Evolutionary conservation across 2,329 filamentous ascomycete genomes (phyloP).

Genomic region (Epichloe brachyelytri): DNA sequence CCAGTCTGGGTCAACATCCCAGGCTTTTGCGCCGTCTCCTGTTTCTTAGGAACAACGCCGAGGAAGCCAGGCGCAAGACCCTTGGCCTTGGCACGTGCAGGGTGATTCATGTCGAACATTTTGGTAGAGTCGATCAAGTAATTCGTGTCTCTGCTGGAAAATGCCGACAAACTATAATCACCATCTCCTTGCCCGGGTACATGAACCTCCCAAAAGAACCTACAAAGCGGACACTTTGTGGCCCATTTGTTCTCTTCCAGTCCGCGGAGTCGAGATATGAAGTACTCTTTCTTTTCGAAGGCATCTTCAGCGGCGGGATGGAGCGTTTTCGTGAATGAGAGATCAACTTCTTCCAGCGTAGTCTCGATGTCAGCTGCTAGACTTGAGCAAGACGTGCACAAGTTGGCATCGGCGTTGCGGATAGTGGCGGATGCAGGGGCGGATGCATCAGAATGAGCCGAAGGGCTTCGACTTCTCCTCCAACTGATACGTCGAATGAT

Average conservation of each 20-base stretch:
- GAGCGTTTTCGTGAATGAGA: slow-evolving; percentile 15
- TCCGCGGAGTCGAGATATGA: slow-evolving; percentile 15
- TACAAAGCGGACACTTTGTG: slow-evolving; percentile 22
- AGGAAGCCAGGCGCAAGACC: slow-evolving; percentile 19
- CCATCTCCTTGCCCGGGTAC: slow-evolving; percentile 18
- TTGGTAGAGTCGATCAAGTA: slow-evolving; percentile 20
- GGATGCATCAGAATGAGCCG: slow-evolving; percentile 19
- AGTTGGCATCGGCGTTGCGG: slow-evolving; percentile 16
- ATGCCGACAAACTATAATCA: slow-evolving; percentile 19
- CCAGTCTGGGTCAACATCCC: slow-evolving; percentile 20
- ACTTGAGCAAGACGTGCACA: slow-evolving; percentile 19
- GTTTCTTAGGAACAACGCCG: slow-evolving; percentile 21
- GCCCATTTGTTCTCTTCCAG: slow-evolving; percentile 21
- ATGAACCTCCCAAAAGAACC: slow-evolving; percentile 21
- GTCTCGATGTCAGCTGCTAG: slow-evolving; percentile 21
- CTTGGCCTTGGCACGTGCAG: slow-evolving; percentile 15
- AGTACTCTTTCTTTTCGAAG: slow-evolving; percentile 20
- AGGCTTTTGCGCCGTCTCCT: slow-evolving; percentile 16
- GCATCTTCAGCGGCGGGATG: slow-evolving; percentile 18
- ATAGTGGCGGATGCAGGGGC: slow-evolving; percentile 9
- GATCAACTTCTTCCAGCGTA: slow-evolving; percentile 20
- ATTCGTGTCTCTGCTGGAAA: slow-evolving; percentile 22
- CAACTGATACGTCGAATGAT: slow-evolving; percentile 24
- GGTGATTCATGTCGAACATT: slow-evolving; percentile 20
- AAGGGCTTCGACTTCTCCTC: slow-evolving; percentile 23